Base-by-base conservation (phyloP, 306 rosid genomes). In the Vicia villosa region DNA sequence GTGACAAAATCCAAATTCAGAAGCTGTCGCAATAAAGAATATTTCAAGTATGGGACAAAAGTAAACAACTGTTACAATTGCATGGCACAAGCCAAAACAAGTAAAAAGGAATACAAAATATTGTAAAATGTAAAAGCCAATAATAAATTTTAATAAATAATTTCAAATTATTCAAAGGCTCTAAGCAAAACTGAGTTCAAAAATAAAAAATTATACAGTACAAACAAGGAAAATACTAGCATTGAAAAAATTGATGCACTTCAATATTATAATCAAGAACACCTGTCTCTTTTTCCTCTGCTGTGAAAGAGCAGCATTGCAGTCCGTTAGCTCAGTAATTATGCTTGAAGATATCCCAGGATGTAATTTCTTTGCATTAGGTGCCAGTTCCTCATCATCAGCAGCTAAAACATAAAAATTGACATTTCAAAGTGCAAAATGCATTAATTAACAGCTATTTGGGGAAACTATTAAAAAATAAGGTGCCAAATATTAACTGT, bases 261-360 rank as follows among this genome's bases (percentile, higher is more conserved):
- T 52, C 19, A 45, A 57, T n/a, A 55, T 50, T 15, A 37, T 57
- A 45, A 75, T 3, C 3, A 65, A 60, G 57, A 49, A 63, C 86
- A 90, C 98, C 93, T 88, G 91, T 15, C 98, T 87, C 79, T 76
- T 90, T 78, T 90, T 93, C 79, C 98, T 81, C 77, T 88, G 91
- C 81, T 85, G 97, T 49, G 98, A 93, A 57, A 93, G 96, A 80
- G 89, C 74, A 8, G 90, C 87, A 82, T 93, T 93, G 75, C 98
- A 93, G 10, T 93, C 96, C 5, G 96, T 86, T 17, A 93, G 83
- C 84, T 93, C 96, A 58, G 88, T 77, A 65, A 93, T 86, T 41
- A 88, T 70, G 37, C 51, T 46, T 24, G 86, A 70, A 50, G 91
- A 80, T 66, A 93, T 93, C 64, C 98, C 97, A 10, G 84, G 90